phyloP scores from a whole-genome alignment of 371 early-diverging fungal genomes.

The Blastocladiella emersonii region DNA sequence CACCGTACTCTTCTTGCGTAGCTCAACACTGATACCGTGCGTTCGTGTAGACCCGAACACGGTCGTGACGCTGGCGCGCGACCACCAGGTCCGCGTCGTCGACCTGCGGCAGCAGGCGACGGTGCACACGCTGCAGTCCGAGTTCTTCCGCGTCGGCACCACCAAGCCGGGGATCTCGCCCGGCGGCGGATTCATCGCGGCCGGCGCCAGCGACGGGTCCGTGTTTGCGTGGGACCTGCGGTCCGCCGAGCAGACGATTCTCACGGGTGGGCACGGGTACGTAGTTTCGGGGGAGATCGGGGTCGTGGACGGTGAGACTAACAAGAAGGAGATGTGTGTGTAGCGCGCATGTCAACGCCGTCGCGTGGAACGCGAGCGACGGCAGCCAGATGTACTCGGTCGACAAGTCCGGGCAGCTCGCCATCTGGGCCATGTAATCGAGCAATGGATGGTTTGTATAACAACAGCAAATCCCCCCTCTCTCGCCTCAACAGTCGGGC shows the following conservation, averaged over 20 bases:
- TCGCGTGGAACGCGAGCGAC: background rate
- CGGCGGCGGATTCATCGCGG: background rate
- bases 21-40: background rate
- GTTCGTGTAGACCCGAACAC: background rate
- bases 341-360: background rate
- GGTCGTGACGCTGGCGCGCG: background rate
- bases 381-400: background rate
- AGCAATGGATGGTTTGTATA: too few species aligned
- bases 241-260: background rate
- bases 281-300: background rate
- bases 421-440: background rate
- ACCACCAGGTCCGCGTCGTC: background rate
- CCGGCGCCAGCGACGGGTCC: background rate
- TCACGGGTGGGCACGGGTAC: conserved; percentile 5
- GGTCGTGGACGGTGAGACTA: too few species aligned
- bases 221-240: background rate
- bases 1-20: background rate
- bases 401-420: background rate
- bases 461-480: too few species aligned
- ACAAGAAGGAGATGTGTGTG: too few species aligned
- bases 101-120: background rate
- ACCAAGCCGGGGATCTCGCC: background rate
- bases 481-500: too few species aligned
- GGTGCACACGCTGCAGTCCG: background rate
- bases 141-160: background rate